A percentile compares a stretch with the other conserved stretches of the same genome.
Conservation (phyloP, 129 eudicot species). For the Scalesia atractyloides region DNA sequence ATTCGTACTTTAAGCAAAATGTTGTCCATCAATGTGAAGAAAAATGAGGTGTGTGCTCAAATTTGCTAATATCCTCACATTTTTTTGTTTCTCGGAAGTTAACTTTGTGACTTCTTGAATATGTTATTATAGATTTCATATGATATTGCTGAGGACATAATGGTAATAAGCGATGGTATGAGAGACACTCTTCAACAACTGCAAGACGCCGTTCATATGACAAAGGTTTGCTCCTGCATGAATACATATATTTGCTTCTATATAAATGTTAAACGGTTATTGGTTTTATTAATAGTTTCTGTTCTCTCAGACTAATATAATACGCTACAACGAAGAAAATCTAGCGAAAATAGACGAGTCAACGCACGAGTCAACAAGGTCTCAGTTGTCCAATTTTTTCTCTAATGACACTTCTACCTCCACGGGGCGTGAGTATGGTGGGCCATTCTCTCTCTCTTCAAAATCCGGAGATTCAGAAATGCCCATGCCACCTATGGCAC, state of each 20-base stretch:
- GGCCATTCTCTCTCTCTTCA: constrained; percentile 45
- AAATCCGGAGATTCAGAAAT: constrained; percentile 62
- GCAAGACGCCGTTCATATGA: constrained; percentile 90
- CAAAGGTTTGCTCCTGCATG: constrained; percentile 66
- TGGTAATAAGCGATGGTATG: constrained; percentile 77
- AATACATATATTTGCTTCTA: not conserved
- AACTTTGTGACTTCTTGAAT: constrained; percentile 24
- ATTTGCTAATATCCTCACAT: constrained; percentile 6
- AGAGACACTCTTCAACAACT: constrained; percentile 82
- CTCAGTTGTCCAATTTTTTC: constrained; percentile 39
- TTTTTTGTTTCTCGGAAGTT: constrained; percentile 2
- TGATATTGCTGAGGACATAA: constrained; percentile 86
- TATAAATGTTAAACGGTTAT: constrained; percentile 1
- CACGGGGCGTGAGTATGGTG: constrained; percentile 39
- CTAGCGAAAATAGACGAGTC: constrained; percentile 56
- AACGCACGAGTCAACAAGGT: constrained; percentile 37
- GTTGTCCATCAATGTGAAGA: constrained; percentile 68
- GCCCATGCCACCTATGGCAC: constrained; percentile 95
- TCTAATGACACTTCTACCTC: constrained; percentile 36
- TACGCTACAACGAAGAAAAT: constrained; percentile 74
- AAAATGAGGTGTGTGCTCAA: constrained; percentile 66
- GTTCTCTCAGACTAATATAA: constrained; percentile 72
- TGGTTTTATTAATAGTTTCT: constrained; percentile 10
- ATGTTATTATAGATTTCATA: constrained; percentile 59
- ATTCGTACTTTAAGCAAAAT: constrained; percentile 82